phyloP scores from a whole-genome alignment of 2,329 filamentous ascomycete genomes.

The Epichloe glyceriae region DNA sequence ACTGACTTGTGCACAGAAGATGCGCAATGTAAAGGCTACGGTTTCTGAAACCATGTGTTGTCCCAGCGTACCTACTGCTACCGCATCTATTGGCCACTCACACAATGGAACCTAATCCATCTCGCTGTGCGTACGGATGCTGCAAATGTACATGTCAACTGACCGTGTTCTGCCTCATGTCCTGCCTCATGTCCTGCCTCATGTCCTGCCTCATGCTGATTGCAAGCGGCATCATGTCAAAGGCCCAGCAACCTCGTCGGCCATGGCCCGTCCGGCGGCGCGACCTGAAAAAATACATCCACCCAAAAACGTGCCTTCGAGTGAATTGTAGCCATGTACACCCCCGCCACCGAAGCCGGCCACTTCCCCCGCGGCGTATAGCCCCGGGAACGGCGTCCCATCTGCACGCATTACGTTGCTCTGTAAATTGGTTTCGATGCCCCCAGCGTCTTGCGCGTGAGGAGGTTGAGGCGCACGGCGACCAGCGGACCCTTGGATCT shows the following conservation, averaged over 20 bases:
- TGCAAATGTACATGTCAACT: too few relatives aligned
- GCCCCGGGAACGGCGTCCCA: slow-evolving; percentile 32
- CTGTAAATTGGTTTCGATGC: slow-evolving; percentile 45
- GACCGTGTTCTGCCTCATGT: not conserved
- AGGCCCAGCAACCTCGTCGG: slow-evolving; percentile 25
- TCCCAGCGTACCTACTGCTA: too few relatives aligned
- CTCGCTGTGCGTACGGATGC: too few relatives aligned
- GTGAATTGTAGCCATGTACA: slow-evolving; percentile 47
- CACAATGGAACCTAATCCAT: too few relatives aligned
- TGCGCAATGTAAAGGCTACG: too few relatives aligned
- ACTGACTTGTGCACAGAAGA: too few relatives aligned
- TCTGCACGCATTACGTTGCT: slow-evolving; percentile 43
- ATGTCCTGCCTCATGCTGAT: not conserved
- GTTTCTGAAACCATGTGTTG: too few relatives aligned
- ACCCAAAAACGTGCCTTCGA: slow-evolving; percentile 50
- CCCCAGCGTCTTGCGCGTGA: slow-evolving; percentile 50
- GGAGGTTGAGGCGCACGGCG: slow-evolving; percentile 45
- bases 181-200: not conserved
- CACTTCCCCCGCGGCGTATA: slow-evolving; percentile 48
- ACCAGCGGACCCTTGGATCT: slow-evolving; percentile 44
- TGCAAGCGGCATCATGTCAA: not conserved
- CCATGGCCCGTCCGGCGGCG: slow-evolving; percentile 41
- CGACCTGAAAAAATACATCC: slow-evolving; percentile 51
- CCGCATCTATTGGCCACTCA: too few relatives aligned
- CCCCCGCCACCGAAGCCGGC: slow-evolving; percentile 50